Conservation (phyloP, 1,284 basidiomycete genomes). For the Ganoderma lucidum region DNA sequence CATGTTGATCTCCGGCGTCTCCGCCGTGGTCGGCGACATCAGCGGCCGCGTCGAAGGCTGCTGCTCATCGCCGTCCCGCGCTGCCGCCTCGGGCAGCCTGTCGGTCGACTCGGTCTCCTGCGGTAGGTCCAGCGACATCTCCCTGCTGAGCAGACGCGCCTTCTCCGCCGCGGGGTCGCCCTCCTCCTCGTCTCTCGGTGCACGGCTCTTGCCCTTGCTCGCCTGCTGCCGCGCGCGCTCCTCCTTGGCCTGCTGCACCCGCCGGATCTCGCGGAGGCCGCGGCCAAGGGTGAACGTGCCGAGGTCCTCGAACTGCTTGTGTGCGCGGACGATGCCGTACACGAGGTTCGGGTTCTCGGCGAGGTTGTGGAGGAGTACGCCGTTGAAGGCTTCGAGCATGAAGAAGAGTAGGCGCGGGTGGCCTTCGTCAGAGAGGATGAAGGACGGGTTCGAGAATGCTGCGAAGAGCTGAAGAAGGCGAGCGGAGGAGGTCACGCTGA, state of each 20-base stretch:
- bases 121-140: conserved; percentile 38
- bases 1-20: conserved; percentile 35
- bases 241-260: conserved; percentile 76
- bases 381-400: conserved; percentile 92
- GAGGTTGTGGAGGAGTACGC: conserved; percentile 76
- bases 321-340: conserved; percentile 85
- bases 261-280: conserved; percentile 85
- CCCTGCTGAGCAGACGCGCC: conserved; percentile 60
- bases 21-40: conserved; percentile 53
- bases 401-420: conserved; percentile 93
- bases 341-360: conserved; percentile 87
- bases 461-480: conserved; percentile 88
- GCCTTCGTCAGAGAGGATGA: conserved; percentile 92
- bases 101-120: conserved; percentile 35
- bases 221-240: conserved; percentile 56
- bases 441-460: conserved; percentile 89
- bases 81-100: conserved; percentile 36
- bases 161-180: conserved; percentile 64
- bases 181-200: conserved; percentile 32
- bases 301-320: conserved; percentile 86
- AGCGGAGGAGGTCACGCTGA: conserved; percentile 84
- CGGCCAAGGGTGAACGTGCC: conserved; percentile 87
- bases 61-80: conserved; percentile 38
- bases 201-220: conserved; percentile 44
- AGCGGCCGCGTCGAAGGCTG: conserved; percentile 35